phyloP scores from a whole-genome alignment of 2,329 filamentous ascomycete genomes.

The Coniella lustricola region DNA sequence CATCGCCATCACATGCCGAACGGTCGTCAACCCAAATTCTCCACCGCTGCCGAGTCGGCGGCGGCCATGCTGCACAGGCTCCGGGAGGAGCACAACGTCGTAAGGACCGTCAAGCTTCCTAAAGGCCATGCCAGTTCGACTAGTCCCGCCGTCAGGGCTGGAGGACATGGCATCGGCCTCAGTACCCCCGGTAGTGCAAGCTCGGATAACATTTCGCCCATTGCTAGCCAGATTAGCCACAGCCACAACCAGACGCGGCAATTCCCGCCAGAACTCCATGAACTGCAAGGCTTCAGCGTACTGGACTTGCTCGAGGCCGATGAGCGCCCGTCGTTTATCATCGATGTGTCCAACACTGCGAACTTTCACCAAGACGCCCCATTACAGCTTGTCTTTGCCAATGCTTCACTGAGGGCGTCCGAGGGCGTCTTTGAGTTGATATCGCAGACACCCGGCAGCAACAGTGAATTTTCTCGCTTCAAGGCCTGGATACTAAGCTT shows the following conservation, averaged over 20 bases:
- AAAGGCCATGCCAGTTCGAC: conserved; percentile 43
- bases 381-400: conserved; percentile 60
- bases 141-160: conserved; percentile 27
- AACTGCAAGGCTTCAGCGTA: conserved; percentile 59
- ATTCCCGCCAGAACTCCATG: conserved; percentile 41
- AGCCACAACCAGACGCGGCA: conserved; percentile 33
- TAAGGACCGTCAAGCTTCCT: conserved; percentile 50
- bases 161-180: conserved; percentile 30
- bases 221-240: conserved; percentile 32
- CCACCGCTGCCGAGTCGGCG: conserved; percentile 32
- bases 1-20: conserved; percentile 20
- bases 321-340: conserved; percentile 66
- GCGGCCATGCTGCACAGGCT: conserved; percentile 41
- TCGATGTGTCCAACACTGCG: conserved; percentile 56
- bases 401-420: conserved; percentile 56
- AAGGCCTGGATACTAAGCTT: conserved; percentile 61
- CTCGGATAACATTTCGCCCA: conserved; percentile 43
- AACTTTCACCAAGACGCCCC: conserved; percentile 46
- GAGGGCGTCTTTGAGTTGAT: conserved; percentile 50
- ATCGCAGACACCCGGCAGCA: conserved; percentile 38
- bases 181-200: conserved; percentile 46
- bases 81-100: conserved; percentile 36
- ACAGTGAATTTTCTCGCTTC: conserved; percentile 53
- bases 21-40: conserved; percentile 31
- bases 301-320: conserved; percentile 71